phyloP scores from a whole-genome alignment of 2,329 filamentous ascomycete genomes.

The Davidsoniella virescens region DNA sequence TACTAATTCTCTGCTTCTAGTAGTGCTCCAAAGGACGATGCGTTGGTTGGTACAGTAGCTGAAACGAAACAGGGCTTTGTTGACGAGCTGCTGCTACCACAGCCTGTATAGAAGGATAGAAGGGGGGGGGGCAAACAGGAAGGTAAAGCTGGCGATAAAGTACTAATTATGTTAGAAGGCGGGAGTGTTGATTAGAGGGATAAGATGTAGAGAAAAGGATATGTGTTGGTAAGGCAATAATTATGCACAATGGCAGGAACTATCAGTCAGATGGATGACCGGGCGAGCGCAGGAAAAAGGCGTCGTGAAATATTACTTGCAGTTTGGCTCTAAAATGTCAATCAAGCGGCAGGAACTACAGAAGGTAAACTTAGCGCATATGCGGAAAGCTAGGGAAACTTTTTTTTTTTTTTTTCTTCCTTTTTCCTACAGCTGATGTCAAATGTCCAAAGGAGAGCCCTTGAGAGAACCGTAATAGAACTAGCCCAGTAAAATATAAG shows the following conservation, averaged over 20 bases:
- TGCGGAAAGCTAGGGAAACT: too few species aligned
- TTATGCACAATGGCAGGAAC: not conserved
- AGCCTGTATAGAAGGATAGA: constrained; percentile 1
- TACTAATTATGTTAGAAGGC: not conserved
- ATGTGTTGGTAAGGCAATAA: not conserved
- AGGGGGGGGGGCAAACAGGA: not conserved
- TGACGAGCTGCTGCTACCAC: not conserved
- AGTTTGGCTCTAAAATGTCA: too few species aligned
- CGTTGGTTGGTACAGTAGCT: constrained; percentile 1
- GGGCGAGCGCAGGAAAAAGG: constrained; percentile 3
- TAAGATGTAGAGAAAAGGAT: not conserved
- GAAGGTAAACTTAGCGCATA: too few species aligned
- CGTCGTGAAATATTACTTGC: too few species aligned
- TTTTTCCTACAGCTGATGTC: too few species aligned
- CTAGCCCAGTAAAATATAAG: too few species aligned
- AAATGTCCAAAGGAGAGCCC: too few species aligned
- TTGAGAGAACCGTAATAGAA: too few species aligned
- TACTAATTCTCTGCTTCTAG: too few species aligned
- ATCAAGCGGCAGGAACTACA: too few species aligned
- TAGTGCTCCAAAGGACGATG: not conserved
- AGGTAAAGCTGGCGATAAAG: constrained; percentile 1
- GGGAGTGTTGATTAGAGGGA: not conserved
- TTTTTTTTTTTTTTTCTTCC: too few species aligned
- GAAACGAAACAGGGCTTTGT: constrained; percentile 6
- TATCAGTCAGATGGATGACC: not conserved